Conservation (phyloP, 2,329 filamentous ascomycete species). For the Monosporascus sp. region DNA sequence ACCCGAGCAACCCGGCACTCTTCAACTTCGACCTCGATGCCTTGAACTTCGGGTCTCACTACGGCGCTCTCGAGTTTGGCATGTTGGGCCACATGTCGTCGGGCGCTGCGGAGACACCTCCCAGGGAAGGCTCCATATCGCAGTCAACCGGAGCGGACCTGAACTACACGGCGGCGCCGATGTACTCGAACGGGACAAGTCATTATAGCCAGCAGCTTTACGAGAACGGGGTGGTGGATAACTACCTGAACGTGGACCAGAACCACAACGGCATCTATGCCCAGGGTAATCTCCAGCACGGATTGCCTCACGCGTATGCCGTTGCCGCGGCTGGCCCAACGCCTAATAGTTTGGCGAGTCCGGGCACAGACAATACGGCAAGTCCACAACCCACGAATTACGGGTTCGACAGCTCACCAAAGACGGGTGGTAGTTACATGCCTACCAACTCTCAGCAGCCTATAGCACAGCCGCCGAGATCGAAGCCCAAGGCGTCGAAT, state of each 20-base stretch:
- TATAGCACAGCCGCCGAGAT: conserved; percentile 30
- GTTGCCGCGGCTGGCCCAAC: conserved; percentile 49
- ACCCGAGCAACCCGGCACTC: conserved; percentile 83
- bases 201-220: conserved; percentile 44
- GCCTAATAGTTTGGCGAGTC: conserved; percentile 57
- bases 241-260: conserved; percentile 49
- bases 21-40: conserved; percentile 96
- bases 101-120: conserved; percentile 75
- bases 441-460: conserved; percentile 24
- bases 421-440: conserved; percentile 33
- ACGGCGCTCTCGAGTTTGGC: conserved; percentile 90
- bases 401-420: conserved; percentile 51
- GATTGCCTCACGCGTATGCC: conserved; percentile 59
- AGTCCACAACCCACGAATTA: conserved; percentile 52
- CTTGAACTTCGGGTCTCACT: conserved; percentile 92
- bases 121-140: conserved; percentile 53
- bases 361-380: conserved; percentile 57
- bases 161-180: conserved; percentile 37
- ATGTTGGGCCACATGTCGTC: conserved; percentile 96
- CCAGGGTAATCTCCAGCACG: conserved; percentile 56
- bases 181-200: conserved; percentile 47
- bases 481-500: conserved; percentile 40
- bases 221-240: conserved; percentile 45
- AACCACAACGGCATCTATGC: conserved; percentile 42
- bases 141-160: conserved; percentile 33